These are phyloP conservation scores for Colletotrichum chlorophyti DNA, from an alignment of 2,329 filamentous ascomycete genomes.

Conservation along the genomic window DNA sequence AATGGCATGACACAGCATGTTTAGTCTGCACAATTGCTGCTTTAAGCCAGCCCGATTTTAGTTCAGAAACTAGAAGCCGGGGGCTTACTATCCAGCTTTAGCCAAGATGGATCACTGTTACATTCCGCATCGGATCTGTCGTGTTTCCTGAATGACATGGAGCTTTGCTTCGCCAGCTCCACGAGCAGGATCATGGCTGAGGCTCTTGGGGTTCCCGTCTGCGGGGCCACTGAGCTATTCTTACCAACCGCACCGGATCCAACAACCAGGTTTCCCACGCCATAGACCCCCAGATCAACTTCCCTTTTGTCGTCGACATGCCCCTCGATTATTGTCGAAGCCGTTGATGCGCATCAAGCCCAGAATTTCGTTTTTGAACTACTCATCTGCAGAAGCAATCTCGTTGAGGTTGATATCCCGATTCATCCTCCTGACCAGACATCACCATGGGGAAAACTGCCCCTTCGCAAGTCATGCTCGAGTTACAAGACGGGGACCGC, in stretches of 20 bases:
- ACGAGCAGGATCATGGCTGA: too few relatives aligned
- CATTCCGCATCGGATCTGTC: not conserved
- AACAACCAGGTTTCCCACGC: not conserved
- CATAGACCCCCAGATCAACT: too few relatives aligned
- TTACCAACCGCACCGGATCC: slow-evolving; percentile 3
- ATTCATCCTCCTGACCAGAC: too few relatives aligned
- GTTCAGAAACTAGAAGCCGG: not conserved
- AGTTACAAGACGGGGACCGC: not conserved
- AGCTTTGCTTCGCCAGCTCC: not conserved
- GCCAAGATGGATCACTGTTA: not conserved
- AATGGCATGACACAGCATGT: not conserved
- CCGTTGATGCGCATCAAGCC: not conserved
- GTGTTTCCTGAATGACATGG: not conserved
- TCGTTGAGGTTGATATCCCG: not conserved
- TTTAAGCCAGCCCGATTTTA: not conserved
- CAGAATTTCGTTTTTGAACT: too few relatives aligned
- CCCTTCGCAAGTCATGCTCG: too few relatives aligned
- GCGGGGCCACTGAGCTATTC: too few relatives aligned
- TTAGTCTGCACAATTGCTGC: not conserved
- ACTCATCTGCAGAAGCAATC: too few relatives aligned
- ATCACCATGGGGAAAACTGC: too few relatives aligned
- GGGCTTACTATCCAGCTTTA: not conserved
- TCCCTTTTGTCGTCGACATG: slow-evolving; percentile 10
- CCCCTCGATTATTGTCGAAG: not conserved
- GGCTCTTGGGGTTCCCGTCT: too few relatives aligned